Evolutionary conservation across 306 rosid genomes (phyloP).

Genomic region (Rubus idaeus): DNA sequence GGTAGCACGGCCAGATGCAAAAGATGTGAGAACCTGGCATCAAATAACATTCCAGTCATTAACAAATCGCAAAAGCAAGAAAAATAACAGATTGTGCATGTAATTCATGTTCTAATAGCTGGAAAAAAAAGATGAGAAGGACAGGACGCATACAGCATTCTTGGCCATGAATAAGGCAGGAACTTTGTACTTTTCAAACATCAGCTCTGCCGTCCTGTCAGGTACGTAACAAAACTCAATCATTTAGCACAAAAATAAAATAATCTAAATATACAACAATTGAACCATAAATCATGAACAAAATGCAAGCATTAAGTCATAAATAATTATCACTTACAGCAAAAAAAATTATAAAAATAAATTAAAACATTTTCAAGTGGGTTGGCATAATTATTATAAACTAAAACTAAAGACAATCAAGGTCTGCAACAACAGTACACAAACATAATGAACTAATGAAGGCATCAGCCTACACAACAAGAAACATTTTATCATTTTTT

Average conservation of each 20-base stretch:
- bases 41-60: slow-evolving; percentile 20
- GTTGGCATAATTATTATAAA: neutral
- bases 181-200: slow-evolving; percentile 97
- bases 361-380: neutral
- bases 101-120: slow-evolving; percentile 17
- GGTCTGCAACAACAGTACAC: neutral
- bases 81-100: slow-evolving; percentile 13
- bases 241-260: neutral
- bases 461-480: neutral
- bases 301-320: neutral
- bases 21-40: slow-evolving; percentile 87
- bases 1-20: slow-evolving; percentile 99
- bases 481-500: neutral
- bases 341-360: neutral
- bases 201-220: slow-evolving; percentile 88
- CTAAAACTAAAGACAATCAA: neutral
- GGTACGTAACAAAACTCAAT: slow-evolving; percentile 34
- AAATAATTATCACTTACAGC: neutral
- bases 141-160: slow-evolving; percentile 75
- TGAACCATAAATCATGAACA: neutral
- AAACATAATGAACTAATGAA: neutral
- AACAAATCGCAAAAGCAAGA: slow-evolving; percentile 1
- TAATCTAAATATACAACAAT: neutral
- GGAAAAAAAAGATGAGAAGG: slow-evolving; percentile 23
- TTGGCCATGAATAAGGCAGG: slow-evolving; percentile 96